Evolutionary conservation across 768 basidiomycete species (phyloP).

Genomic region (Amanita thiersii): DNA sequence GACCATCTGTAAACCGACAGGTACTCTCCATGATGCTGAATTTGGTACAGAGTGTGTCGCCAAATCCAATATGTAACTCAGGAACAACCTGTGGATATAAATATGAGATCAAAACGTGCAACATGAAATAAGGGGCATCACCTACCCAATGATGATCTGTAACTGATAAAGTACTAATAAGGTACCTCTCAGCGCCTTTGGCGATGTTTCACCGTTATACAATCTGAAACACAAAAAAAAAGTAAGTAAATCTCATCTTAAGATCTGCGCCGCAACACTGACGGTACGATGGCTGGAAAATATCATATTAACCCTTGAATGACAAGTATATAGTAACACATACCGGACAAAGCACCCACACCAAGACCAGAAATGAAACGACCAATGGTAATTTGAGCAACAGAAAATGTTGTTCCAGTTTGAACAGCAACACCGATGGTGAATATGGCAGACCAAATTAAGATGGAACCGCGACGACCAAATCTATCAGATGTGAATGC

Average conservation of each 20-base stretch:
- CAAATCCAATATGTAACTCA: constrained; percentile 65
- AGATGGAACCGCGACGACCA: constrained; percentile 65
- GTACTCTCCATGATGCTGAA: constrained; percentile 67
- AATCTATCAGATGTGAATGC: constrained; percentile 70
- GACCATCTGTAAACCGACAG: constrained; percentile 66
- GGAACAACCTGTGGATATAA: constrained; percentile 68
- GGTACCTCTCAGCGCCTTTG: constrained; percentile 66
- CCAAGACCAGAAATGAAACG: constrained; percentile 71
- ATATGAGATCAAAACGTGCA: background rate
- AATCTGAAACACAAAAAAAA: constrained; percentile 33
- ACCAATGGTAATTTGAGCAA: constrained; percentile 65
- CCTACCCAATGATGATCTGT: constrained; percentile 66
- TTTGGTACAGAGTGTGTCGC: constrained; percentile 47
- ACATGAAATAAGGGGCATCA: background rate
- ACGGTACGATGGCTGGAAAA: constrained; percentile 42
- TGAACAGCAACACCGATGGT: constrained; percentile 63
- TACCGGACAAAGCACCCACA: constrained; percentile 67
- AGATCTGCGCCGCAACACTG: constrained; percentile 12
- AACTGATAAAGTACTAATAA: constrained; percentile 68
- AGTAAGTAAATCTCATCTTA: constrained; percentile 8
- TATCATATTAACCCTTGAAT: constrained; percentile 2
- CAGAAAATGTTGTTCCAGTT: constrained; percentile 50
- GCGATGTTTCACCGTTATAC: constrained; percentile 75
- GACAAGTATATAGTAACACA: constrained; percentile 7
- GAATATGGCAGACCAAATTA: constrained; percentile 71